phyloP scores from a whole-genome alignment of 441 rosid species.

The Kokia cookei region DNA sequence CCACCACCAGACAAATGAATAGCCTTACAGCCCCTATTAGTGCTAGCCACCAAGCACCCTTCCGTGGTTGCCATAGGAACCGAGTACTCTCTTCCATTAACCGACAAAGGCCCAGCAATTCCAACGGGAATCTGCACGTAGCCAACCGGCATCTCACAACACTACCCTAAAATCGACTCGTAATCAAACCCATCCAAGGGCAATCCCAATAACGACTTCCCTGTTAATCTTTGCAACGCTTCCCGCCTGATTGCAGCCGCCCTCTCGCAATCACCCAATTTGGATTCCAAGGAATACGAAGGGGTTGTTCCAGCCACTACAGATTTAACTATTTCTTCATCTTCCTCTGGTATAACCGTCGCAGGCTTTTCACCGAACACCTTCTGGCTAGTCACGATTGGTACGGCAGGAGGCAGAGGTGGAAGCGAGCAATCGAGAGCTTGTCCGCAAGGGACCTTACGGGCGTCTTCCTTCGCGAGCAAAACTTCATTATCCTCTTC shows the following conservation, averaged over 20 bases:
- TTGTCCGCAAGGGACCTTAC: slow-evolving; percentile 29
- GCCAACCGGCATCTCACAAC: slow-evolving; percentile 46
- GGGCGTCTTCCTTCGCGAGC: slow-evolving; percentile 17
- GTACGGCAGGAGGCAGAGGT: slow-evolving; percentile 2
- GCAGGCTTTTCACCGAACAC: not conserved
- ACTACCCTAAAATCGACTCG: slow-evolving; percentile 39
- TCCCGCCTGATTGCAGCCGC: slow-evolving; percentile 39
- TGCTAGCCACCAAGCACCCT: slow-evolving; percentile 42
- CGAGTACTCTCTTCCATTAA: slow-evolving; percentile 33
- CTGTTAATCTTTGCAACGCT: slow-evolving; percentile 33
- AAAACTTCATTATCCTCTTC: slow-evolving; percentile 18
- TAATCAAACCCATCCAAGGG: slow-evolving; percentile 38
- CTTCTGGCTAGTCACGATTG: not conserved
- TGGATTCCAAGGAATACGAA: slow-evolving; percentile 34
- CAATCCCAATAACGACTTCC: slow-evolving; percentile 32
- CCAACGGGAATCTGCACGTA: slow-evolving; percentile 49
- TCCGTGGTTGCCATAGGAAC: slow-evolving; percentile 51
- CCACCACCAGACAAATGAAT: slow-evolving; percentile 39
- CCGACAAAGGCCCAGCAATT: slow-evolving; percentile 36
- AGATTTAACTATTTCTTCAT: slow-evolving; percentile 27
- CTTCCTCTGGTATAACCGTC: slow-evolving; percentile 15
- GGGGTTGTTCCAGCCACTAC: slow-evolving; percentile 32
- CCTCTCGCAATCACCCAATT: slow-evolving; percentile 39
- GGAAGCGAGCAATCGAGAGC: slow-evolving; percentile 25
- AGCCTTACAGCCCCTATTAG: slow-evolving; percentile 45